Evolutionary conservation across 2,329 filamentous ascomycete species (phyloP), one percentile per base, ranked within the genome.

Genomic region (Pseudogymnoascus sp.): DNA sequence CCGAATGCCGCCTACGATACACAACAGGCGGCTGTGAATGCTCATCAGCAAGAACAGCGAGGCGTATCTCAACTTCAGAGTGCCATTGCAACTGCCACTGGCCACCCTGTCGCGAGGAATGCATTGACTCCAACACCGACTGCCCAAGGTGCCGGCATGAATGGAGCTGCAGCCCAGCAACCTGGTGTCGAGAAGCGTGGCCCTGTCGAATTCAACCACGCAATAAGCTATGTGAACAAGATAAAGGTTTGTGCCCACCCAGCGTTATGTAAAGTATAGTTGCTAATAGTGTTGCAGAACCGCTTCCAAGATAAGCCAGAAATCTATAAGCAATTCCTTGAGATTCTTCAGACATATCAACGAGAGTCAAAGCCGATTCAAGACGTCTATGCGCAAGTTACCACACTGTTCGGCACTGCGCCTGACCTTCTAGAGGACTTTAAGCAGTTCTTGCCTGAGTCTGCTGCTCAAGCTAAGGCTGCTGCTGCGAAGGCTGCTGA

Each of bases 151-250:
- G 82, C 83, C 65, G 82, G 78, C 33, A 73, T 88, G 63, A 90
- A 88, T 69, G 85, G 84, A 49, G 80, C 81, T 64, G 82, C 80
- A 22, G 77, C 79, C 68, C 77, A 84, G 75, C 75, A 87, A 76
- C 77, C 83, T 74, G 77, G 82, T 75, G 77, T 90, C 73, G 92
- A 95, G 75, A 95, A 94, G 72, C 86, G 92, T 62, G 93, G 92
- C 0, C 94, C 94, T 1, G 94, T 99, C 16, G 94, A 99, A 72
- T 99, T 99, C 75, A 99, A 99, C 73, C 94, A 99, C 76, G 94
- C 94, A 0, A 99, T 99, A 66, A 97, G 92, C 74, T 99, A 99
- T 71, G 94, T 99, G 62, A 99, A 99, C 74, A 99, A 99, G 78
- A 99, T 99, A 71, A 99, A 99, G 87, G 92, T 94, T 78, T 74